These are phyloP conservation scores for Gossypium gossypioides DNA, from an alignment of 441 rosid genomes.

Conservation along the genomic window DNA sequence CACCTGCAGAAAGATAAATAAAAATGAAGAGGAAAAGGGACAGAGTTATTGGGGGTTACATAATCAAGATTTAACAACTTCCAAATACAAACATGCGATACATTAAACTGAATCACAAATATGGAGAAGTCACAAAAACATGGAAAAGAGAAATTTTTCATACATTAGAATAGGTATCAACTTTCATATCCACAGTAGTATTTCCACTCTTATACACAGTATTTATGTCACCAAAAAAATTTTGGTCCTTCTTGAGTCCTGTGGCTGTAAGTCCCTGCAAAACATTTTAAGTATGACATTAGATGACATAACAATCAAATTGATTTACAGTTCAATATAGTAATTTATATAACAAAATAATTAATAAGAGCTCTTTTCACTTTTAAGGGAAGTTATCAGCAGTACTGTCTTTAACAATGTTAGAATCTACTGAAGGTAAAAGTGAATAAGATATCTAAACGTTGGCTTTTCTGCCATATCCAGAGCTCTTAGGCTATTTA, in stretches of 20 bases:
- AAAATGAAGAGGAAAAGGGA: background rate
- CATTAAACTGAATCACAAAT: background rate
- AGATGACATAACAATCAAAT: background rate
- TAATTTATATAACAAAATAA: background rate
- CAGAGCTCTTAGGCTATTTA: background rate
- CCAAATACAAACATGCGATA: background rate
- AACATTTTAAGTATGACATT: slow-evolving; percentile 3
- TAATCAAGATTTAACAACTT: background rate
- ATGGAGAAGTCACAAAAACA: slow-evolving; percentile 5
- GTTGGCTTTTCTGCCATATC: background rate
- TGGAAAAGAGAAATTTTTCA: slow-evolving; percentile 14
- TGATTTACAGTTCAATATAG: background rate
- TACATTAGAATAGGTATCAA: slow-evolving; percentile 66
- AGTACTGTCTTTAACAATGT: background rate
- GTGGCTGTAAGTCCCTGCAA: slow-evolving; percentile 64
- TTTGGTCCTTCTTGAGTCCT: slow-evolving; percentile 53
- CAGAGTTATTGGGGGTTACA: slow-evolving; percentile 3
- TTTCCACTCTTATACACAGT: slow-evolving; percentile 51
- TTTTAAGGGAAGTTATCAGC: background rate
- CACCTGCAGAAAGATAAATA: slow-evolving; percentile 32
- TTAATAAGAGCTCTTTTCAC: background rate
- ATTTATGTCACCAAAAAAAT: slow-evolving; percentile 63
- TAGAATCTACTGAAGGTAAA: background rate
- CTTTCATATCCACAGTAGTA: slow-evolving; percentile 58
- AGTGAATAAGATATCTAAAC: background rate